Conservation (phyloP, 805 yeast genomes). For the Cyberlindnera mississippiensis region DNA sequence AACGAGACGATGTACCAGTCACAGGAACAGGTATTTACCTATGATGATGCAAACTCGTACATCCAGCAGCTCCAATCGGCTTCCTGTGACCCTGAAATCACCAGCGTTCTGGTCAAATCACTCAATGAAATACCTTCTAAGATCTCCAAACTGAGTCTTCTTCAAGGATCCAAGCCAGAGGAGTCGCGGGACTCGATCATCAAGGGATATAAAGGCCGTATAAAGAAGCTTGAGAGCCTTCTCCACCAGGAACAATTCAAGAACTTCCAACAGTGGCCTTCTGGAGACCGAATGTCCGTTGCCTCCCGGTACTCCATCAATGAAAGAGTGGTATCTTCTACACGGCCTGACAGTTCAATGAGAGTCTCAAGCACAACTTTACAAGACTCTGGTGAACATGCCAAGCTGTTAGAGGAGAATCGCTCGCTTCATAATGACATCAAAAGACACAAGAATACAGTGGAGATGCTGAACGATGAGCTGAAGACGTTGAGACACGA, state of each 20-base stretch:
- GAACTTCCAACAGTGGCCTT: slow-evolving; percentile 44
- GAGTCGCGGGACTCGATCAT: slow-evolving; percentile 35
- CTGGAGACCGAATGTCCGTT: slow-evolving; percentile 10
- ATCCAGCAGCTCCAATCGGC: slow-evolving; percentile 32
- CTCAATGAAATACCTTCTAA: slow-evolving; percentile 33
- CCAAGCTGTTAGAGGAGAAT: slow-evolving; percentile 15
- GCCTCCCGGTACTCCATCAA: slow-evolving; percentile 13
- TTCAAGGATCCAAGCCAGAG: no score
- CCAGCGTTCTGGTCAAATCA: slow-evolving; percentile 35
- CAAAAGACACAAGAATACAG: slow-evolving; percentile 10
- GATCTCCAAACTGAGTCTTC: slow-evolving; percentile 11
- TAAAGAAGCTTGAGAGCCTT: slow-evolving; percentile 71
- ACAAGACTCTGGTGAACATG: slow-evolving; percentile 6
- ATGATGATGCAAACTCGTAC: slow-evolving; percentile 34
- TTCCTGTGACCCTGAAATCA: slow-evolving; percentile 30
- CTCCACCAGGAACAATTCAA: slow-evolving; percentile 69
- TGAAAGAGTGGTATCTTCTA: slow-evolving; percentile 9
- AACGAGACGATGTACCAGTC: slow-evolving; percentile 1
- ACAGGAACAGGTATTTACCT: slow-evolving; percentile 4
- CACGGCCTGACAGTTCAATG: slow-evolving; percentile 2
- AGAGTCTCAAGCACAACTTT: slow-evolving; percentile 3
- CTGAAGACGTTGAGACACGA: slow-evolving; percentile 15
- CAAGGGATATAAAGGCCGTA: slow-evolving; percentile 64
- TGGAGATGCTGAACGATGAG: slow-evolving; percentile 17
- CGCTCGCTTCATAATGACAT: slow-evolving; percentile 8